phyloP scores from a whole-genome alignment of 208 protist genomes.

The Leishmania major region DNA sequence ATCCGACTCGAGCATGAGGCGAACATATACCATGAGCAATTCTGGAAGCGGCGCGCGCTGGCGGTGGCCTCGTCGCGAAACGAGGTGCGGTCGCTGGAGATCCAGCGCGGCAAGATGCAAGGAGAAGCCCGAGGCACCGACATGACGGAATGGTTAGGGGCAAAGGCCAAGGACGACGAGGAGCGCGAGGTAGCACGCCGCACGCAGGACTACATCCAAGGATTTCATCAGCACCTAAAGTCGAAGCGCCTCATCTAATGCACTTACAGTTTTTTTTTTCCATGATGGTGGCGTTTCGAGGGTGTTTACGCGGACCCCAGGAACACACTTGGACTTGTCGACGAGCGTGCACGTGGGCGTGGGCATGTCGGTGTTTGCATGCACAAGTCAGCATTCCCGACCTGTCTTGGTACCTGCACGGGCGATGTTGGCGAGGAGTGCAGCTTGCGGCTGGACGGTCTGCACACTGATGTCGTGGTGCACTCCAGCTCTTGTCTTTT shows the following conservation, averaged over 20 bases:
- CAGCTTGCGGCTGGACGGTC: background rate
- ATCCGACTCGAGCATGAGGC: conserved; percentile 88
- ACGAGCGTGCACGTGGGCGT: background rate
- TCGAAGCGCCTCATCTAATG: conserved; percentile 83
- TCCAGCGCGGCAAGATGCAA: conserved; percentile 71
- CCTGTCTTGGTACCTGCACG: conserved; percentile 1
- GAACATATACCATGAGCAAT: conserved; percentile 87
- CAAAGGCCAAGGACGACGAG: conserved; percentile 89
- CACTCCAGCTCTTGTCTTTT: background rate
- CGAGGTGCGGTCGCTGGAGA: conserved; percentile 68
- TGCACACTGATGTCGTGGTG: background rate
- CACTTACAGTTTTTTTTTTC: background rate
- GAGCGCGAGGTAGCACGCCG: conserved; percentile 85
- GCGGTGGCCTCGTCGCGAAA: conserved; percentile 52
- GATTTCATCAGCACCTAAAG: conserved; percentile 91
- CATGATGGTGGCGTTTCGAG: background rate
- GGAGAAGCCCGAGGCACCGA: conserved; percentile 81
- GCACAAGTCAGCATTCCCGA: background rate
- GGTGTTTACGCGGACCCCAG: background rate
- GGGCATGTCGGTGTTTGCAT: background rate
- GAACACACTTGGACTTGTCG: background rate
- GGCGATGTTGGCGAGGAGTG: background rate
- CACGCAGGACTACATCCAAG: conserved; percentile 91
- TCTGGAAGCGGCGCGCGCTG: conserved; percentile 86
- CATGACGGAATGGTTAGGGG: conserved; percentile 91